Evolutionary conservation across 2,329 filamentous ascomycete species (phyloP).

Genomic region (Aspergillus viridinutans): DNA sequence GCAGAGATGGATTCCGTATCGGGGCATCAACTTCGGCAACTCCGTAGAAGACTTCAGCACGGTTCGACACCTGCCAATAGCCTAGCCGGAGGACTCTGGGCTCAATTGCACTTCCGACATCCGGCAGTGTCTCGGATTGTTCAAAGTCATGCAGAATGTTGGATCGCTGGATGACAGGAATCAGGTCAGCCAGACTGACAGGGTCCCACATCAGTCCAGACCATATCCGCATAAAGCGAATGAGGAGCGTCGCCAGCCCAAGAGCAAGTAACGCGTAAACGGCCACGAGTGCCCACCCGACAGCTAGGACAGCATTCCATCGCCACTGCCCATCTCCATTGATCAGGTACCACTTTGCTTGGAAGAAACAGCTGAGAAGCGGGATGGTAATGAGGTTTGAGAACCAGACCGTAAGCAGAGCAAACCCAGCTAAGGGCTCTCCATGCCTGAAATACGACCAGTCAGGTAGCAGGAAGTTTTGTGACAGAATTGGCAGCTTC

Average conservation of each 20-base stretch:
- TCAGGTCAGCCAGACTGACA: slow-evolving; percentile 73
- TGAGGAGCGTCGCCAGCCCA: slow-evolving; percentile 54
- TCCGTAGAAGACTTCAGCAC: slow-evolving; percentile 69
- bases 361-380: slow-evolving; percentile 72
- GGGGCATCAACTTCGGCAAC: slow-evolving; percentile 62
- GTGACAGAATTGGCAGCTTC: slow-evolving; percentile 55
- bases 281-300: slow-evolving; percentile 72
- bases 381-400: slow-evolving; percentile 71
- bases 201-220: slow-evolving; percentile 86
- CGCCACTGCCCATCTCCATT: slow-evolving; percentile 60
- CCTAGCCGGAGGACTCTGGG: slow-evolving; percentile 67
- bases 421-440: slow-evolving; percentile 62
- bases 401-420: slow-evolving; percentile 69
- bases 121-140: slow-evolving; percentile 58
- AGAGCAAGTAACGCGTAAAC: slow-evolving; percentile 66
- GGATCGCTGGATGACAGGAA: slow-evolving; percentile 72
- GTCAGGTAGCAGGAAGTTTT: slow-evolving; percentile 64
- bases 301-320: slow-evolving; percentile 73
- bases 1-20: slow-evolving; percentile 42
- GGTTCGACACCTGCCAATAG: slow-evolving; percentile 72
- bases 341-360: slow-evolving; percentile 59
- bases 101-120: slow-evolving; percentile 48
- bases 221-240: slow-evolving; percentile 61
- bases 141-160: slow-evolving; percentile 72
- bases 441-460: slow-evolving; percentile 65